Base-by-base conservation (phyloP, 768 basidiomycete genomes). In the Epithele typhae region DNA sequence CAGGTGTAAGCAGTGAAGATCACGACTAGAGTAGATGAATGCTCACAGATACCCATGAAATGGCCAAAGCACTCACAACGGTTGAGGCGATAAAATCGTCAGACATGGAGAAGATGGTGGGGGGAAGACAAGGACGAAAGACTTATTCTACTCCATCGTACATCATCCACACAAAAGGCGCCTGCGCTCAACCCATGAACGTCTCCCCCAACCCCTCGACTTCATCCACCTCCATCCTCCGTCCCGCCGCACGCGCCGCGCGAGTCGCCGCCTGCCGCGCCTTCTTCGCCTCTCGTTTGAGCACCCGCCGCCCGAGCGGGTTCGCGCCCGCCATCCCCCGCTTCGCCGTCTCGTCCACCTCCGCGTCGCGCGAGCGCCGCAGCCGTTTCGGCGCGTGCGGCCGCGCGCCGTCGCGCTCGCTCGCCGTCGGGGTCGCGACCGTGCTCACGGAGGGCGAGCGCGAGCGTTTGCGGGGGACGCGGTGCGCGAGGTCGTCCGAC, bases 211-310 rank as follows among this genome's bases (percentile, higher is more conserved):
- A 25, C 14, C 49, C 49, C 32, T 18, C 42, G 21, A 51, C 61
- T 22, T 60, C 61, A 25, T 65, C 64, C 12, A 69, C 56, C 25
- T 67, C 66, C 71, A 73, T 68, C 18, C 18, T 19, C 8, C n/a
- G 35, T 24, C 19, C 5, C 45, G 36, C 23, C 17, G 40, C 41
- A 6, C 41, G 45, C 38, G 43, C 37, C 12, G 40, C 57, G 43
- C 65, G 64, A 27, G 69, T 69, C 33, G 71, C 73, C 4, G 75
- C 74, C 60, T 78, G 79, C 56, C 79, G 70, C 30, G 75, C 78
- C 54, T 70, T 69, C 69, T 86, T 88, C 39, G 77, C 75, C 37
- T 81, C 82, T 58, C 67, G 74, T 67, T 86, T 87, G 56, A 87
- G 54, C 53, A 71, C 66, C 56, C 69, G 74, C 50, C 84, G 66